phyloP scores from a whole-genome alignment of 495 filamentous ascomycete species.

The Amphirosellinia nigrospora region DNA sequence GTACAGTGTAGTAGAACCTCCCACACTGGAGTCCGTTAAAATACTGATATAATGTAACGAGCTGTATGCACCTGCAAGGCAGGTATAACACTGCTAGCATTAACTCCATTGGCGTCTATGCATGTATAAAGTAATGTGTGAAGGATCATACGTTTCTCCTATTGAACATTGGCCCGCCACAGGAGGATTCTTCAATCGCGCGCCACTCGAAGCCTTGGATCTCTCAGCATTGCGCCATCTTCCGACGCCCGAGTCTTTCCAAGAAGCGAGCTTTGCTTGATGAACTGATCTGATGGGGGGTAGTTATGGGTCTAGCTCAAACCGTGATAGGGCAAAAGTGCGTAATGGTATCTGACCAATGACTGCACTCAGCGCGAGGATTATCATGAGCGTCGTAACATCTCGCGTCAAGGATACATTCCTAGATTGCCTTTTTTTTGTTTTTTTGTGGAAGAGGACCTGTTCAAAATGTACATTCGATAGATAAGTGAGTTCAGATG shows the following conservation, averaged over 20 bases:
- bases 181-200: slow-evolving; percentile 11
- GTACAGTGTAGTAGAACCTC: slow-evolving; percentile 5
- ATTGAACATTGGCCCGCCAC: slow-evolving; percentile 8
- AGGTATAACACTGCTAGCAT: slow-evolving; percentile 8
- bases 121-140: background rate
- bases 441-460: background rate
- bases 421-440: too few species aligned
- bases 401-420: background rate
- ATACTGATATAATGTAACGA: slow-evolving; percentile 6
- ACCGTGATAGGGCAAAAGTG: background rate
- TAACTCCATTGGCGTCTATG: slow-evolving; percentile 1
- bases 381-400: slow-evolving; percentile 8
- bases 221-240: background rate
- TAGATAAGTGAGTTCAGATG: background rate
- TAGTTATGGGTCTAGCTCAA: background rate
- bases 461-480: background rate
- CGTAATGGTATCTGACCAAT: background rate
- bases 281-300: slow-evolving; percentile 13
- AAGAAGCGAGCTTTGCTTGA: slow-evolving; percentile 2
- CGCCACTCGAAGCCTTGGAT: background rate
- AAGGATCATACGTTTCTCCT: slow-evolving; percentile 12
- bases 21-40: background rate
- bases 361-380: background rate
- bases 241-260: background rate
- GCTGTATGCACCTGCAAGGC: slow-evolving; percentile 12